phyloP scores from a whole-genome alignment of 2,329 filamentous ascomycete genomes.

The Fusarium oligoseptatum region DNA sequence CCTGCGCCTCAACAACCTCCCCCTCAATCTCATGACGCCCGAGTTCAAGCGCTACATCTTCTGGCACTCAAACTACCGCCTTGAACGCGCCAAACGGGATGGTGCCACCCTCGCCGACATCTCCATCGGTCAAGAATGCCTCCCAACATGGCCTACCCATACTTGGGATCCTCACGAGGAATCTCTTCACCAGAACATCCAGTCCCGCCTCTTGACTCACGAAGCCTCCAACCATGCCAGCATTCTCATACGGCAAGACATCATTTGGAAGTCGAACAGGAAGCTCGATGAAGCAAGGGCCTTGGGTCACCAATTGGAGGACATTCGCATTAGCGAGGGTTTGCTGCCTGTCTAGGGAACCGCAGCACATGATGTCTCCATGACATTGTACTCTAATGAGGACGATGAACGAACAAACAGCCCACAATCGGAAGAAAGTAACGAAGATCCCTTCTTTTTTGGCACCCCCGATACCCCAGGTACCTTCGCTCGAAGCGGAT shows the following conservation, averaged over 20 bases:
- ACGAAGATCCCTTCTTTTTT: neutral
- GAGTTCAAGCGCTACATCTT: conserved; percentile 40
- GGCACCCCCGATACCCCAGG: neutral
- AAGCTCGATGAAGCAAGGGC: conserved; percentile 44
- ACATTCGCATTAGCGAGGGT: conserved; percentile 43
- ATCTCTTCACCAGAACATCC: conserved; percentile 45
- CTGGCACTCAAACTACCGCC: conserved; percentile 38
- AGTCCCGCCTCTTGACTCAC: conserved; percentile 37
- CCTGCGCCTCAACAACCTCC: conserved; percentile 32
- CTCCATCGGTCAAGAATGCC: conserved; percentile 47
- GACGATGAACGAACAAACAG: neutral
- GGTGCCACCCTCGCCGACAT: conserved; percentile 37
- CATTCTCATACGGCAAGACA: conserved; percentile 27
- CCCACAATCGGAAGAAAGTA: neutral
- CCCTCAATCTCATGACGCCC: conserved; percentile 38
- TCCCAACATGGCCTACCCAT: conserved; percentile 46
- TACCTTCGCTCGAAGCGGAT: neutral
- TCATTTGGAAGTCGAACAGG: conserved; percentile 46
- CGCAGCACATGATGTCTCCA: conserved; percentile 3
- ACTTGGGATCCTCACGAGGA: conserved; percentile 44
- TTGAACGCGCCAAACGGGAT: conserved; percentile 37
- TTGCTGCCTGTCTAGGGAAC: conserved; percentile 49
- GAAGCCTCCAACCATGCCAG: conserved; percentile 38
- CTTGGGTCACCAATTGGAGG: conserved; percentile 34
- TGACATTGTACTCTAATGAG: neutral